Conservation (phyloP, 371 early-diverging fungal genomes). For the Saksenaea oblongispora region DNA sequence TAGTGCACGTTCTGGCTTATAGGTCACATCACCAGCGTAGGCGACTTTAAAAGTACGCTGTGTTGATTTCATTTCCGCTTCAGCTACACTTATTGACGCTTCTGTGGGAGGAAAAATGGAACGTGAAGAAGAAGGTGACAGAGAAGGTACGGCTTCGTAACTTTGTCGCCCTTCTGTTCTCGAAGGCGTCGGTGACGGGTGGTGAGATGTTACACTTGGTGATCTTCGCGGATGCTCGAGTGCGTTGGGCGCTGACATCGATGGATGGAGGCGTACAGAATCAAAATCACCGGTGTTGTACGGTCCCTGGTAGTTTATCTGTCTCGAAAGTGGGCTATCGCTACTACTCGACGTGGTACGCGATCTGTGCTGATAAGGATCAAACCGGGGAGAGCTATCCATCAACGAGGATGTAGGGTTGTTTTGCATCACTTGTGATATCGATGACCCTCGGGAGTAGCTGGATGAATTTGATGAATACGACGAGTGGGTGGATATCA, state of each 20-base stretch:
- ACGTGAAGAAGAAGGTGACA: not conserved
- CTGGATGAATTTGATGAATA: not conserved
- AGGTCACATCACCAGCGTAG: slow-evolving; percentile 32
- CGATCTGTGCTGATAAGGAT: not conserved
- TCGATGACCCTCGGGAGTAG: not conserved
- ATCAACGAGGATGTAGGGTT: not conserved
- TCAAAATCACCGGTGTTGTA: not conserved
- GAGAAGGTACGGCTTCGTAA: not conserved
- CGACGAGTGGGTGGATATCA: not conserved
- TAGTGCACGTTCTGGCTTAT: slow-evolving; percentile 21
- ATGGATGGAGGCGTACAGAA: not conserved
- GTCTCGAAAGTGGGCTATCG: not conserved
- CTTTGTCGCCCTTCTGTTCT: not conserved
- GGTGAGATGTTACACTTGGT: not conserved
- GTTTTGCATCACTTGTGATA: not conserved
- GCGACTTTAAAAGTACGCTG: slow-evolving; percentile 18
- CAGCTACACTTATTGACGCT: slow-evolving; percentile 1
- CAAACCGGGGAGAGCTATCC: not conserved
- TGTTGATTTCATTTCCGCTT: slow-evolving; percentile 3
- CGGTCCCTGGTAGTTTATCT: not conserved
- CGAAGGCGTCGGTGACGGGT: slow-evolving; percentile 2
- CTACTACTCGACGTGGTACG: not conserved
- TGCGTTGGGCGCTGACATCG: not conserved
- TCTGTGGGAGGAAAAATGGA: slow-evolving; percentile 19
- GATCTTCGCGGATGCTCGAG: not conserved